Percentiles rank a stretch among this genome's conserved stretches.
Evolutionary conservation across 2,329 filamentous ascomycete genomes (phyloP).

Genomic region (Claviceps sp.): DNA sequence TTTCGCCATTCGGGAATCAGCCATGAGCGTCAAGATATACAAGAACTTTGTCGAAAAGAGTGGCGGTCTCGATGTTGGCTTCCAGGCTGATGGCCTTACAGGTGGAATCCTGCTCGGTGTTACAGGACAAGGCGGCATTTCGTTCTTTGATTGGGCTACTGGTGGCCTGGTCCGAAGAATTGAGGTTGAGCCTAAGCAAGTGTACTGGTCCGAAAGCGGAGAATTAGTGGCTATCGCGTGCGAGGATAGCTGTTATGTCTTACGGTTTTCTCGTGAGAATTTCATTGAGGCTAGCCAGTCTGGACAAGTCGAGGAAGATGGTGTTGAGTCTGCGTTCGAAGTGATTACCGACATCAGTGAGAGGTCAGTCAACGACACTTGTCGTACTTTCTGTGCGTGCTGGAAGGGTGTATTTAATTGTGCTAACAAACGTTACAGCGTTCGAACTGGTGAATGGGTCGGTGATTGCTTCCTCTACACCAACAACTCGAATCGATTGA

Average conservation of each 20-base stretch:
- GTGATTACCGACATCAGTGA: slow-evolving; percentile 93
- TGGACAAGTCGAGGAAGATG: slow-evolving; percentile 75
- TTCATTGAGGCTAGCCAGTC: slow-evolving; percentile 74
- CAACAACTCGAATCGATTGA: slow-evolving; percentile 88
- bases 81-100: slow-evolving; percentile 82
- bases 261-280: slow-evolving; percentile 80
- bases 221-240: slow-evolving; percentile 88
- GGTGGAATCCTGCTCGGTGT: slow-evolving; percentile 87
- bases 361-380: slow-evolving; percentile 35
- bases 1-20: slow-evolving; percentile 89
- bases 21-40: slow-evolving; percentile 91
- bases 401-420: background rate
- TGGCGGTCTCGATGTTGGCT: slow-evolving; percentile 83
- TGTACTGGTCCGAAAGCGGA: slow-evolving; percentile 96
- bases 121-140: slow-evolving; percentile 86
- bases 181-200: slow-evolving; percentile 59
- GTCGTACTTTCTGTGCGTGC: background rate
- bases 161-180: slow-evolving; percentile 84
- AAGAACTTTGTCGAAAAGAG: slow-evolving; percentile 93
- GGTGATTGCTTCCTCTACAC: slow-evolving; percentile 99
- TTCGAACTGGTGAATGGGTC: slow-evolving; percentile 93
- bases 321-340: slow-evolving; percentile 91
- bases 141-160: slow-evolving; percentile 91
- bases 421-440: slow-evolving; percentile 32
- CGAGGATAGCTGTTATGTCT: slow-evolving; percentile 88